Evolutionary conservation across 441 rosid species (phyloP).

Genomic region (Lepidium campestre): DNA sequence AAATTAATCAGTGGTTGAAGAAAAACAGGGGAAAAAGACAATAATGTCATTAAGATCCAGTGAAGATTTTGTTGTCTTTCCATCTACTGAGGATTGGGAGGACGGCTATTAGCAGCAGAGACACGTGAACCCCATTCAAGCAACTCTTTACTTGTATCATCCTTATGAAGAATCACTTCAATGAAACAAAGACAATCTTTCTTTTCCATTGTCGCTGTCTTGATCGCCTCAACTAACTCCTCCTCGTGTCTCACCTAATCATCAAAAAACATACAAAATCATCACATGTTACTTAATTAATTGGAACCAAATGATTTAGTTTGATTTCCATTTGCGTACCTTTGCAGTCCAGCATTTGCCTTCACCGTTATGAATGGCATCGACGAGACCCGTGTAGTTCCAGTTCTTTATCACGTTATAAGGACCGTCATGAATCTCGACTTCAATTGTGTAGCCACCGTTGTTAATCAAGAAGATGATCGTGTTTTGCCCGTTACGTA

Average conservation of each 20-base stretch:
- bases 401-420: constrained; percentile 45
- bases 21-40: no score
- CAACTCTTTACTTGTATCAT: constrained; percentile 31
- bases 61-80: neutral
- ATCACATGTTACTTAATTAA: neutral
- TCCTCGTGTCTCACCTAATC: constrained; percentile 1
- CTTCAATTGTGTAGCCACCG: constrained; percentile 42
- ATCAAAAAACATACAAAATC: neutral
- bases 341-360: constrained; percentile 36
- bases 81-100: constrained; percentile 34
- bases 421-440: constrained; percentile 45
- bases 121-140: constrained; percentile 34
- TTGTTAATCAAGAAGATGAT: constrained; percentile 41
- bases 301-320: neutral
- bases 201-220: constrained; percentile 28
- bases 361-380: constrained; percentile 38
- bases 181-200: constrained; percentile 35
- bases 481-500: constrained; percentile 16
- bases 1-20: no score
- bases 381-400: constrained; percentile 39
- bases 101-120: constrained; percentile 30
- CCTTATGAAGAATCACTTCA: constrained; percentile 35
- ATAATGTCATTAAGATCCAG: neutral
- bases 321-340: neutral
- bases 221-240: constrained; percentile 14